Conservation (phyloP, 2,329 filamentous ascomycete species). For the Mollisiaceae sp. region DNA sequence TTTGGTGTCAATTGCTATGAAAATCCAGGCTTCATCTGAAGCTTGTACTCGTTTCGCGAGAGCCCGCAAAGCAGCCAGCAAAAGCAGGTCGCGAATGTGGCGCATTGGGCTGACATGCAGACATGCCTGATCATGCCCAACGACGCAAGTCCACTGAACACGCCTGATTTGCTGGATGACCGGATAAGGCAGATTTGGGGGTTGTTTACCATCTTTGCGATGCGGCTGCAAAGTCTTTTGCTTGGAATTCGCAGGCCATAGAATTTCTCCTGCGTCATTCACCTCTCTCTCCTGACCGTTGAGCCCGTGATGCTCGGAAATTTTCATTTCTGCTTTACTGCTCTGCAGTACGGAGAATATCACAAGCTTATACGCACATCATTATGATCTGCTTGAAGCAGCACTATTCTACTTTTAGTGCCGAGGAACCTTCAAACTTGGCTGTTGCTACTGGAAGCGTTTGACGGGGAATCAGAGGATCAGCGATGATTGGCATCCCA, state of each 20-base stretch:
- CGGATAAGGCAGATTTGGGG: conserved; percentile 22
- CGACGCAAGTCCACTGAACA: conserved; percentile 12
- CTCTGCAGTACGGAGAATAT: background rate
- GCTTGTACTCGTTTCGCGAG: conserved; percentile 4
- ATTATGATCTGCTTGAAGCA: background rate
- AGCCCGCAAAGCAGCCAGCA: conserved; percentile 35
- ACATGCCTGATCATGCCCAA: conserved; percentile 43
- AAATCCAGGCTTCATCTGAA: conserved; percentile 15
- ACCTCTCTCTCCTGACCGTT: conserved; percentile 2
- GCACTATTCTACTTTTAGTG: background rate
- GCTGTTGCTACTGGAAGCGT: background rate
- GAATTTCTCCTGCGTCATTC: conserved; percentile 19
- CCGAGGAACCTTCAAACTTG: background rate
- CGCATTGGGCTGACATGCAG: conserved; percentile 53
- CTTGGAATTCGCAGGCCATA: conserved; percentile 9
- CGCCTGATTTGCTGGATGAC: conserved; percentile 30
- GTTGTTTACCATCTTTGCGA: conserved; percentile 21
- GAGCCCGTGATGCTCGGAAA: conserved; percentile 11
- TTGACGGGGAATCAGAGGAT: conserved; percentile 8
- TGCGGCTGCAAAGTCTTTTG: conserved; percentile 30
- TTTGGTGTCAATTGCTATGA: conserved; percentile 14
- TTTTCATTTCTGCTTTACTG: background rate
- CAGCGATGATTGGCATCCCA: conserved; percentile 10
- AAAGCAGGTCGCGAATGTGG: conserved; percentile 31
- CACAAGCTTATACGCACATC: conserved; percentile 1